Evolutionary conservation across 257 asterid genomes (phyloP).

Genomic region (Apocynum venetum): DNA sequence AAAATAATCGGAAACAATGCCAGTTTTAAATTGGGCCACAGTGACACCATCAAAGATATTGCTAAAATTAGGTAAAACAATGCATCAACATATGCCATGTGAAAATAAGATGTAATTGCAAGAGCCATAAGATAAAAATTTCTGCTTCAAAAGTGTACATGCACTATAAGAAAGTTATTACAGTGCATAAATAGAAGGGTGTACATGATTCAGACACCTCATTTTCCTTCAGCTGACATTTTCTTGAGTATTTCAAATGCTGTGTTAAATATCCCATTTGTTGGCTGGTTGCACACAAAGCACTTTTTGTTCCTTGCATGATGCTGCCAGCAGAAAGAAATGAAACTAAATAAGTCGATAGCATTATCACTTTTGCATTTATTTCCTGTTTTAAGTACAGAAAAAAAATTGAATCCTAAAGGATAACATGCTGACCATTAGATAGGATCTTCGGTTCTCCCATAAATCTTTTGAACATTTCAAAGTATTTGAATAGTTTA

Average conservation of each 20-base stretch:
- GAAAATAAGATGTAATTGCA: background rate
- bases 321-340: conserved; percentile 53
- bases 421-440: background rate
- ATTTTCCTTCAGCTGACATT: conserved; percentile 54
- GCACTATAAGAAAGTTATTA: background rate
- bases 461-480: background rate
- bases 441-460: background rate
- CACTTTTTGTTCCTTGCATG: conserved; percentile 93
- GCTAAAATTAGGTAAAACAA: background rate
- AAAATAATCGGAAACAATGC: background rate
- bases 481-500: background rate
- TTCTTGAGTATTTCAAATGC: conserved; percentile 87
- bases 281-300: conserved; percentile 96
- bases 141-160: conserved; percentile 2
- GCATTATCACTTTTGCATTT: background rate
- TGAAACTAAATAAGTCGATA: background rate
- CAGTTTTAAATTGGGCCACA: background rate
- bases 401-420: background rate
- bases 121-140: background rate
- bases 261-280: conserved; percentile 89
- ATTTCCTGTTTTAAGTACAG: background rate
- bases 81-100: background rate
- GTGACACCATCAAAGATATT: background rate
- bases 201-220: conserved; percentile 5
- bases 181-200: background rate